phyloP scores from a whole-genome alignment of 2,329 filamentous ascomycete genomes.

The Sclerotinia trifoliorum region DNA sequence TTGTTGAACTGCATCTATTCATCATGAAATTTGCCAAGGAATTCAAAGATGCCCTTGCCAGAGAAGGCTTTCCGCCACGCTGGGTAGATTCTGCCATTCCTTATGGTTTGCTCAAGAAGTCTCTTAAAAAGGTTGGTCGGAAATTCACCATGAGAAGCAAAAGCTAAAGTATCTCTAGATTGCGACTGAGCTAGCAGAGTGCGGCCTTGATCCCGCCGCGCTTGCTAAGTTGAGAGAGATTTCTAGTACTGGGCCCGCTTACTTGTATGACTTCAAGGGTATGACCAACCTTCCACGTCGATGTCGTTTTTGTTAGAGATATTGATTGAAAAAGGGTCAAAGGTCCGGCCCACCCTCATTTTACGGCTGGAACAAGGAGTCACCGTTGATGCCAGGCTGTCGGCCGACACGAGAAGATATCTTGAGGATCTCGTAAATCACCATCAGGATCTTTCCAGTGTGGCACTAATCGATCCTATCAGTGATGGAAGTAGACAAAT shows the following conservation, averaged over 20 bases:
- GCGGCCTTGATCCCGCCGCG: conserved; percentile 14
- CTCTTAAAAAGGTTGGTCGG: conserved; percentile 72
- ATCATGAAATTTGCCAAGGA: conserved; percentile 84
- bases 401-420: conserved; percentile 54
- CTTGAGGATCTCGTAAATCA: conserved; percentile 54
- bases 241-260: conserved; percentile 24
- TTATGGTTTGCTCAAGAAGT: conserved; percentile 84
- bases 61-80: conserved; percentile 71
- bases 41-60: conserved; percentile 67
- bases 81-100: conserved; percentile 75
- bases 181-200: conserved; percentile 19
- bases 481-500: not conserved
- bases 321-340: conserved; percentile 39
- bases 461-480: not conserved
- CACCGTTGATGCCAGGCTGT: conserved; percentile 66
- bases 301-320: not conserved
- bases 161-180: conserved; percentile 17
- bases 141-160: not conserved
- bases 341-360: conserved; percentile 66
- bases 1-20: not conserved
- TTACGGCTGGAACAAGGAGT: conserved; percentile 65
- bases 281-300: conserved; percentile 31
- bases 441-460: not conserved
- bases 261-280: conserved; percentile 58
- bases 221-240: conserved; percentile 26